phyloP scores from a whole-genome alignment of 2,329 filamentous ascomycete species.

The Chalaropsis ovoidea region DNA sequence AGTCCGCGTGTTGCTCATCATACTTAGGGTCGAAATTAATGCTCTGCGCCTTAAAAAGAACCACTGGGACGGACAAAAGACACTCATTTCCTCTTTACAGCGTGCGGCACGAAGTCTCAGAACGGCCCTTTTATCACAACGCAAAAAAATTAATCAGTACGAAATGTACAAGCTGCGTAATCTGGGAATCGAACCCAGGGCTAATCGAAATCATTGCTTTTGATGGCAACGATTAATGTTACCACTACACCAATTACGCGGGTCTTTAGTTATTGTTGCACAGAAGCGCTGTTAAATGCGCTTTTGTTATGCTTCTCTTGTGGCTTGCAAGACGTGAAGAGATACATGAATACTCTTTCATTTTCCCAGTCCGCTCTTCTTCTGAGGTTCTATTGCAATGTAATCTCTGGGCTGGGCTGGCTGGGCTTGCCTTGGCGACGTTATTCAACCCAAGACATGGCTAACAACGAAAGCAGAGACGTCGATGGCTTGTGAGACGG shows the following conservation, averaged over 20 bases:
- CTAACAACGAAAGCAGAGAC: background rate
- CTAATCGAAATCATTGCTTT: constrained; percentile 25
- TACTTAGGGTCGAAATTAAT: background rate
- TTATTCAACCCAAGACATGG: background rate
- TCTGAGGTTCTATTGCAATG: background rate
- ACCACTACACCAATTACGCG: constrained; percentile 26
- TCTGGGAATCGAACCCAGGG: constrained; percentile 26
- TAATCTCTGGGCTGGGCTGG: background rate
- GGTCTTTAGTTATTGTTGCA: background rate
- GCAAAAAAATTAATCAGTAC: background rate
- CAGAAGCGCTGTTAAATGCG: background rate
- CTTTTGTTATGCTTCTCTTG: background rate
- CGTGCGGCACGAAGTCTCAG: background rate
- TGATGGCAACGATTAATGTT: constrained; percentile 26
- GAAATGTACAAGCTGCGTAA: constrained; percentile 14
- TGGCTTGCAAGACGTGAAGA: too few relatives aligned
- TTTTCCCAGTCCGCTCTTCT: background rate
- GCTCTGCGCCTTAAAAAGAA: background rate
- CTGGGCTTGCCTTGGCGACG: background rate
- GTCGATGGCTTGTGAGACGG: background rate
- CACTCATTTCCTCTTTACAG: background rate
- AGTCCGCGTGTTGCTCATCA: background rate
- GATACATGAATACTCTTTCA: too few relatives aligned
- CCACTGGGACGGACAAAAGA: background rate
- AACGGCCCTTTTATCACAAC: background rate